Base-by-base conservation (phyloP, 306 rosid species). In the Castanopsis chinensis region DNA sequence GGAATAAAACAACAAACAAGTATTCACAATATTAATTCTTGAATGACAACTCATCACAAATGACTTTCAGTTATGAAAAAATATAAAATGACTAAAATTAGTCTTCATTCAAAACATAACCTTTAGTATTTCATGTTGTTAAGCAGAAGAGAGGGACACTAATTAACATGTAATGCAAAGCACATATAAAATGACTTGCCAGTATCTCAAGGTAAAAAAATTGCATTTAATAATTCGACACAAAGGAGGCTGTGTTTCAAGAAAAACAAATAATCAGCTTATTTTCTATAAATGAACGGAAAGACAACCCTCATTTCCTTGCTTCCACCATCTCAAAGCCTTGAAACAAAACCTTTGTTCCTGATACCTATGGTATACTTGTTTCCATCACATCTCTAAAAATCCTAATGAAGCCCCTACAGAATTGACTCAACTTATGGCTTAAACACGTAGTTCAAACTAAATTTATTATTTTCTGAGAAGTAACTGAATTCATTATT, bases 1-100 rank as follows among this genome's bases (percentile, higher is more conserved):
- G 73, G 82, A 41, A 43, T 69, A 25, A 74, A 54, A 63, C 45
- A 15, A 68, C 56, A 59, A 70, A 76, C 61, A 54, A 75, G 33
- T 13, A 61, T 19, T 61, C 69, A 58, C 69, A 61, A 75, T 32
- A 77, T 30, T 5, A 49, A 79, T 69, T 54, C 67, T 21, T 18
- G 32, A 60, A 28, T 18, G 15, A 45, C 9, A 58, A 51, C n/a
- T 82, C 11, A 17, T 23, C 76, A n/a, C 28, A 45, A 73, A 17
- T 5, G 28, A 19, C 5, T 37, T 32, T 41, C n/a, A 74, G 21
- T 7, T 28, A 19, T 56, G 57, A 73, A 52, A 80, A 69, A 56
- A 69, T 33, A 32, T 37, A 53, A 18, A 54, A 64, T 45, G 35
- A 28, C 32, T 18, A 6, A 28, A 33, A 14, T n/a, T 19, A 4